Evolutionary conservation across 78 protist genomes (phyloP).

Genomic region (Dictyostelium intermedium): DNA sequence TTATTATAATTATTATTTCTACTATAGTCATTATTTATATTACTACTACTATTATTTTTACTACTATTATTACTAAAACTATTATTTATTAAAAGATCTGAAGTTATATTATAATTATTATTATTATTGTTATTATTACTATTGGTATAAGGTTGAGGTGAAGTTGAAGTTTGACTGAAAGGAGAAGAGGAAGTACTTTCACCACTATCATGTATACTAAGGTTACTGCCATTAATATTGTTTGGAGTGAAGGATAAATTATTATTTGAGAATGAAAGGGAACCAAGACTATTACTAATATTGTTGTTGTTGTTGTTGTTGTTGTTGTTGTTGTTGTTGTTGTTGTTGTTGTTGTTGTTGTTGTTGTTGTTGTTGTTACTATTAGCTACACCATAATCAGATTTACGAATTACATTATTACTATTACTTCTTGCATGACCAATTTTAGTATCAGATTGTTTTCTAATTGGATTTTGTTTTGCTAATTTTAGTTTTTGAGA

Average conservation of each 20-base stretch:
- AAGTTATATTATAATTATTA: background rate
- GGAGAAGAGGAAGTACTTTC: background rate
- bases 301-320: too few relatives aligned
- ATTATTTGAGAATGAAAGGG: background rate
- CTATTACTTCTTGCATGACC: slow-evolving; percentile 61
- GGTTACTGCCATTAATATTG: background rate
- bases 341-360: background rate
- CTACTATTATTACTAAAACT: background rate
- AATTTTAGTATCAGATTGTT: slow-evolving; percentile 56
- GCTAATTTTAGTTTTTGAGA: slow-evolving; percentile 56
- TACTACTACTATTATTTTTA: background rate
- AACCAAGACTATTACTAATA: background rate
- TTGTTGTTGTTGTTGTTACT: background rate
- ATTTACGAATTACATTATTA: background rate
- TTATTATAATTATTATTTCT: background rate
- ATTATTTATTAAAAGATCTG: too few relatives aligned
- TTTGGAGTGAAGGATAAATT: background rate
- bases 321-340: background rate
- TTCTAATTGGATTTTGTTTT: slow-evolving; percentile 40
- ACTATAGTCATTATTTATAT: background rate
- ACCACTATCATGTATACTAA: background rate
- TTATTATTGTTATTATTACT: background rate
- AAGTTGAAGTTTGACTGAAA: background rate
- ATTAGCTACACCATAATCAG: background rate
- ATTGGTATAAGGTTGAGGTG: background rate